Percentiles rank a stretch among this genome's conserved stretches.
Conservation (phyloP, 257 asterid species). For the Linderniella brevidens region DNA sequence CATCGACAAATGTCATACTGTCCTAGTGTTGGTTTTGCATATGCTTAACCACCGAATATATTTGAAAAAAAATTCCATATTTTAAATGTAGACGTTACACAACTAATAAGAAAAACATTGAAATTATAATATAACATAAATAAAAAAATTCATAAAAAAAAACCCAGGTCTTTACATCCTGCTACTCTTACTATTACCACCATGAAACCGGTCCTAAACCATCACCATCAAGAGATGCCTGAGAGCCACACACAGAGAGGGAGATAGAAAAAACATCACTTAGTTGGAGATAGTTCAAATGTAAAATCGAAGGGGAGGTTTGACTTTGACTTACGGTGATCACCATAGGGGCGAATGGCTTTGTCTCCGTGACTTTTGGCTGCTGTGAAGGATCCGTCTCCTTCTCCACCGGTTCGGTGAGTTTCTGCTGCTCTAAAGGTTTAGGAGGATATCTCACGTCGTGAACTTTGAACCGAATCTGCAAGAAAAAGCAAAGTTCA, state of each 20-base stretch:
- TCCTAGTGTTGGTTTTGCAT: too few relatives aligned
- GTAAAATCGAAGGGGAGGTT: too few relatives aligned
- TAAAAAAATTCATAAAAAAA: too few relatives aligned
- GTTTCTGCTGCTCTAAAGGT: conserved; percentile 41
- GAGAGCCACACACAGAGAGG: conserved; percentile 4
- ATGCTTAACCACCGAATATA: too few relatives aligned
- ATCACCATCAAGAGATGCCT: conserved; percentile 73
- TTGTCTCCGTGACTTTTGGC: conserved; percentile 7
- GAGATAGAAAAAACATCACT: neutral
- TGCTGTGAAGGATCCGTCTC: conserved; percentile 11
- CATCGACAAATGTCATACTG: too few relatives aligned
- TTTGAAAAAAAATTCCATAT: too few relatives aligned
- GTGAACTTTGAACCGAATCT: conserved; percentile 32
- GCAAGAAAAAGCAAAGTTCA: conserved; percentile 1
- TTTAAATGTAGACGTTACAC: too few relatives aligned
- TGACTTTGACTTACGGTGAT: conserved; percentile 25
- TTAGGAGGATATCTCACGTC: conserved; percentile 43
- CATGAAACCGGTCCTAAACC: conserved; percentile 76
- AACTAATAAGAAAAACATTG: too few relatives aligned
- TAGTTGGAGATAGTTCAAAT: neutral
- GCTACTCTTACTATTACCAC: conserved; percentile 28
- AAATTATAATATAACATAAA: too few relatives aligned
- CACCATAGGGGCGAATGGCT: conserved; percentile 42
- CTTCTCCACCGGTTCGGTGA: conserved; percentile 7
- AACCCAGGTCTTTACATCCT: too few relatives aligned